These are phyloP conservation scores for Pterocarpus macrocarpus DNA, from an alignment of 306 rosid genomes.

Conservation along the genomic window DNA sequence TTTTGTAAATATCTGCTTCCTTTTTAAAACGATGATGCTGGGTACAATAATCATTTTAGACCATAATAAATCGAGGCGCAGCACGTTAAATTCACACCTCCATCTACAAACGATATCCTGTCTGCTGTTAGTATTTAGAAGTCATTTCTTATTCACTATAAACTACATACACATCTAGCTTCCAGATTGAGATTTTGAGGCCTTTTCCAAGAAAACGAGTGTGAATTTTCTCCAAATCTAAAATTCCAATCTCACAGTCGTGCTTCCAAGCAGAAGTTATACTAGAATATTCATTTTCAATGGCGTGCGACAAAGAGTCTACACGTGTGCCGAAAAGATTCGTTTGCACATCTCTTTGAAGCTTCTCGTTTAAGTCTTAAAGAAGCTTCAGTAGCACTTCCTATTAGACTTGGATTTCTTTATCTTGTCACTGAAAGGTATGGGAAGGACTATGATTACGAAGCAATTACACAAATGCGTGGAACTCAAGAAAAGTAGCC, in stretches of 20 bases:
- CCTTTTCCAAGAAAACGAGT: neutral
- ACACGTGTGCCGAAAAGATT: neutral
- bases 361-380: neutral
- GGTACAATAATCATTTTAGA: too few relatives aligned
- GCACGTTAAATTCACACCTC: neutral
- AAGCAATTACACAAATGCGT: slow-evolving; percentile 30
- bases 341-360: neutral
- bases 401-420: neutral
- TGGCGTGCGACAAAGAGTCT: too few relatives aligned
- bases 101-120: neutral
- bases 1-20: too few relatives aligned
- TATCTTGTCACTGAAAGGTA: neutral
- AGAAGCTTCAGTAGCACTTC: neutral
- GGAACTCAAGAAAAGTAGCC: slow-evolving; percentile 17
- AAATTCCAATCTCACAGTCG: neutral
- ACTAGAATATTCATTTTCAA: neutral
- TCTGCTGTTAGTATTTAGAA: neutral
- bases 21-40: too few relatives aligned
- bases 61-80: neutral
- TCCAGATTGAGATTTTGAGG: neutral
- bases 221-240: neutral
- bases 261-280: neutral
- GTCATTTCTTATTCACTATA: neutral
- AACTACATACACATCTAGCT: neutral
- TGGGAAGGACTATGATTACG: neutral